These are phyloP conservation scores for Iris macrosiphon DNA, from an alignment of 106 monocot species.

Conservation along the genomic window DNA sequence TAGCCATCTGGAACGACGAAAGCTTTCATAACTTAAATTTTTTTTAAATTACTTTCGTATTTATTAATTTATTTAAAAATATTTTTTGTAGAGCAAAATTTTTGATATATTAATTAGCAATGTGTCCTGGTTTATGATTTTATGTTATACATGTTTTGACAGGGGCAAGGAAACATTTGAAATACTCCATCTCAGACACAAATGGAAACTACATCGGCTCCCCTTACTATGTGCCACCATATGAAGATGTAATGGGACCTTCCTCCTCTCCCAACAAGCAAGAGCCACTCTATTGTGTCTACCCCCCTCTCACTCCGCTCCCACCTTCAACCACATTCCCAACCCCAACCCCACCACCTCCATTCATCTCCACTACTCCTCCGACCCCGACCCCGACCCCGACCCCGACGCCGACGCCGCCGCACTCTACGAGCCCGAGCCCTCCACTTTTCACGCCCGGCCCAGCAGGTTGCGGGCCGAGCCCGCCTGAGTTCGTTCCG, in stretches of 20 bases:
- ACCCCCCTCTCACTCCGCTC: constrained; percentile 20
- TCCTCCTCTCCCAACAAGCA: constrained; percentile 22
- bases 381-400: constrained; percentile 9
- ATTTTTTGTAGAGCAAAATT: too few species aligned
- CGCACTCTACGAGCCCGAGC: constrained; percentile 7
- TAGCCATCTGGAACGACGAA: too few species aligned
- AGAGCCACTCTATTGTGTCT: constrained; percentile 29
- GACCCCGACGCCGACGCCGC: constrained; percentile 4
- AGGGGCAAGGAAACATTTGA: constrained; percentile 20
- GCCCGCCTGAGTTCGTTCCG: constrained; percentile 10
- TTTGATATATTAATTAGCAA: too few species aligned
- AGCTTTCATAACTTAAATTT: too few species aligned
- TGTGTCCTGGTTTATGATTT: neutral
- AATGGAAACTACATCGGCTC: constrained; percentile 13
- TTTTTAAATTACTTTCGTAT: too few species aligned
- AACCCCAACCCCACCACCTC: constrained; percentile 15
- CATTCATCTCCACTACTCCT: neutral
- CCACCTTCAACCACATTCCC: constrained; percentile 3
- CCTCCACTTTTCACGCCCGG: constrained; percentile 5
- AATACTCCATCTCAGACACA: constrained; percentile 17
- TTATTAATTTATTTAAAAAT: too few species aligned
- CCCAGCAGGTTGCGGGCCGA: neutral
- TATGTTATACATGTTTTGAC: neutral
- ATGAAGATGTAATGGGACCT: constrained; percentile 32
- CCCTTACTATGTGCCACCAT: constrained; percentile 32